phyloP scores from a whole-genome alignment of 2,329 filamentous ascomycete genomes.

The Colletotrichum tanaceti region DNA sequence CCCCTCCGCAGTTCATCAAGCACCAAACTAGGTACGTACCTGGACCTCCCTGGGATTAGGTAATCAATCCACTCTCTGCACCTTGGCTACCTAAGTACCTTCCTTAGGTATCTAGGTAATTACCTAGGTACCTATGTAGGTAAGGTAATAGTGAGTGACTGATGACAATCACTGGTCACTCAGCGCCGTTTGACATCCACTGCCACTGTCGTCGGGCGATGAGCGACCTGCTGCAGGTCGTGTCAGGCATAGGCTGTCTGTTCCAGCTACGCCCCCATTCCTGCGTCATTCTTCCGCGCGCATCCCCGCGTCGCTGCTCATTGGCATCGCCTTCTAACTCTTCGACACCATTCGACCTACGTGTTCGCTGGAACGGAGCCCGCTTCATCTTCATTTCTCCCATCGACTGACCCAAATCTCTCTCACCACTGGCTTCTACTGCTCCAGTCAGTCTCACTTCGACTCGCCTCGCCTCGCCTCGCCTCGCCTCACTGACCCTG shows the following conservation, averaged over 20 bases:
- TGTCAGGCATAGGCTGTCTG: not conserved
- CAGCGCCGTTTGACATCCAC: not conserved
- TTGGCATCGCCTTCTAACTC: not conserved
- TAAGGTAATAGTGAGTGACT: too few species aligned
- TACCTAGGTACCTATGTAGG: too few species aligned
- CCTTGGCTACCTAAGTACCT: too few species aligned
- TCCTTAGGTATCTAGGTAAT: too few species aligned
- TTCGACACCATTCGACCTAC: not conserved
- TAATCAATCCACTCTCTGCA: too few species aligned
- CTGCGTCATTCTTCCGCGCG: not conserved
- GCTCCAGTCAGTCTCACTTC: not conserved
- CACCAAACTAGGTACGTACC: not conserved
- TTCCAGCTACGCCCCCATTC: not conserved
- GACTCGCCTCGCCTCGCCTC: too few species aligned
- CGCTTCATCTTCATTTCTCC: slow-evolving; percentile 36
- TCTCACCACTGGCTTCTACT: slow-evolving; percentile 22
- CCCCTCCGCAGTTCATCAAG: not conserved
- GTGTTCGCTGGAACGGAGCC: slow-evolving; percentile 18
- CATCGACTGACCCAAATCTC: slow-evolving; percentile 4
- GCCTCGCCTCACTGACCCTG: too few species aligned
- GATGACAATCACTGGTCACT: not conserved
- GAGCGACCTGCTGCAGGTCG: not conserved
- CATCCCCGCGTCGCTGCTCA: slow-evolving; percentile 1
- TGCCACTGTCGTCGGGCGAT: slow-evolving; percentile 6
- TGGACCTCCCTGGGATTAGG: not conserved